Percentiles rank a stretch among this genome's conserved stretches.
Evolutionary conservation across 306 rosid genomes (phyloP).

Genomic region (Morella rubra): DNA sequence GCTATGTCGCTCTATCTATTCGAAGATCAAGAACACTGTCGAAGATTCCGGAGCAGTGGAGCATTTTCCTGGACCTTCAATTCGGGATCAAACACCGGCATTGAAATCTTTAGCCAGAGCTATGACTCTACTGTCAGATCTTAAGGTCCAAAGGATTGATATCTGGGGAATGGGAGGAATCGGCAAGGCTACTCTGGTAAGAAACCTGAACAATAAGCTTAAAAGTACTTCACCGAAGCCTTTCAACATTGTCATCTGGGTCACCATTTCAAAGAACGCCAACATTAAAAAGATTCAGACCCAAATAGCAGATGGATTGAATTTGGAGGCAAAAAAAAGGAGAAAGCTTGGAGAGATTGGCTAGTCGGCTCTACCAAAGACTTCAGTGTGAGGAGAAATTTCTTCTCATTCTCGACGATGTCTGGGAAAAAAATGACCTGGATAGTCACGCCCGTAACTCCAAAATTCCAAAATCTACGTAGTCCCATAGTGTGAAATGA

Average conservation of each 20-base stretch:
- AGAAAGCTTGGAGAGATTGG: constrained; percentile 21
- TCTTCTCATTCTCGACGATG: constrained; percentile 24
- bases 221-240: not conserved
- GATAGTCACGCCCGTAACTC: too few species aligned
- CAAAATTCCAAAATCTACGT: too few species aligned
- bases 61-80: constrained; percentile 19
- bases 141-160: not conserved
- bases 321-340: constrained; percentile 17
- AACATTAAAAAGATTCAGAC: constrained; percentile 14
- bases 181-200: constrained; percentile 25
- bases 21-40: not conserved
- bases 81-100: constrained; percentile 16
- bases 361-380: not conserved
- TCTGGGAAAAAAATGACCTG: constrained; percentile 29
- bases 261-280: constrained; percentile 11
- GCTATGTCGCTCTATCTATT: not conserved
- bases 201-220: constrained; percentile 24
- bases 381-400: constrained; percentile 4
- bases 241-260: constrained; percentile 27
- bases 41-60: not conserved
- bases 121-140: constrained; percentile 3
- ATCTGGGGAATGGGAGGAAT: constrained; percentile 28
- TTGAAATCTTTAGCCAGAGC: constrained; percentile 5
- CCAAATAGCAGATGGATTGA: constrained; percentile 22
- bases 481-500: too few species aligned